phyloP scores from a whole-genome alignment of 495 filamentous ascomycete genomes.

The Recurvomyces mirabilis region DNA sequence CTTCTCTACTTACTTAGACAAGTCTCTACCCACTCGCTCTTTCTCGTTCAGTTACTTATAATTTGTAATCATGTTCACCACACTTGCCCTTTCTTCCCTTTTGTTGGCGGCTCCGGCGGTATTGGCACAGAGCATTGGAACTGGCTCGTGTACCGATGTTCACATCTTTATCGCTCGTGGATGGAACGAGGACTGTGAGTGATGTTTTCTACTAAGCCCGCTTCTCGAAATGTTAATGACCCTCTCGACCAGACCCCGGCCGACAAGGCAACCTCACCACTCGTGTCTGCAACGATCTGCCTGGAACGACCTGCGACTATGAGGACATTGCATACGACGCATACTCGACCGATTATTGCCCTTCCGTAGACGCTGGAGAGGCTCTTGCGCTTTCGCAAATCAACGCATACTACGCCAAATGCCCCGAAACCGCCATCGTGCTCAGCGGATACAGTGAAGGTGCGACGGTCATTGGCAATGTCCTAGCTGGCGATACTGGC shows the following conservation, averaged over 20 bases:
- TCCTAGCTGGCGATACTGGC: background rate
- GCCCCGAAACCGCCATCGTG: background rate
- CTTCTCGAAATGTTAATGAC: too few species aligned
- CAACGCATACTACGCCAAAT: background rate
- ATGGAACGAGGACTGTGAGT: background rate
- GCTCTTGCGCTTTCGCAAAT: background rate
- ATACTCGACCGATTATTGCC: background rate
- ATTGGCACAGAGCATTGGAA: slow-evolving; percentile 36
- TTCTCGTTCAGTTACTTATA: too few species aligned
- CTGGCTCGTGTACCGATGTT: background rate
- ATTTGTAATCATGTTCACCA: too few species aligned
- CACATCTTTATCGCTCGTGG: background rate
- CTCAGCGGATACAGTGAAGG: background rate
- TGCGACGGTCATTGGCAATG: background rate
- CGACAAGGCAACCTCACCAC: background rate
- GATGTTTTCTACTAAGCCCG: too few species aligned
- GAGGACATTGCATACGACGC: background rate
- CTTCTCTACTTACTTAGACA: too few species aligned
- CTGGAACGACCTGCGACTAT: background rate
- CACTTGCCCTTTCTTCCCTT: background rate
- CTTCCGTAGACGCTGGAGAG: background rate
- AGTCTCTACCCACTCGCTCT: too few species aligned
- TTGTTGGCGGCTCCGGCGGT: background rate
- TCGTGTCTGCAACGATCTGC: background rate
- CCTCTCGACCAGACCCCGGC: too few species aligned